phyloP scores from a whole-genome alignment of 2,329 filamentous ascomycete species.

The Alternaria atra region DNA sequence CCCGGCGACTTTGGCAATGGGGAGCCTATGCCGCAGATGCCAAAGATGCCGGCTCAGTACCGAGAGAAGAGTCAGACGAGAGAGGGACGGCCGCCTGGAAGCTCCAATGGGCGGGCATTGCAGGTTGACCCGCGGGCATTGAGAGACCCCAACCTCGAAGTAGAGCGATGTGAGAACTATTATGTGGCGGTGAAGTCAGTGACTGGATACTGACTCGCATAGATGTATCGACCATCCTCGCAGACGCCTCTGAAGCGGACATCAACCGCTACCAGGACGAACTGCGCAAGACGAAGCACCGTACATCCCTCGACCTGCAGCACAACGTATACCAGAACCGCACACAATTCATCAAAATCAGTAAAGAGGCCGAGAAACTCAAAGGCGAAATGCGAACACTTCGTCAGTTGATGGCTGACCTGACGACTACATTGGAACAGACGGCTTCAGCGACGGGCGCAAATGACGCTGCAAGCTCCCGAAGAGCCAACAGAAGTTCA shows the following conservation, averaged over 20 bases:
- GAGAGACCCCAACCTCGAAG: conserved; percentile 77
- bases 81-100: conserved; percentile 58
- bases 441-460: conserved; percentile 54
- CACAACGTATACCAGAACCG: conserved; percentile 97
- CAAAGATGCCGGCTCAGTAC: conserved; percentile 69
- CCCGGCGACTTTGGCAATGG: conserved; percentile 74
- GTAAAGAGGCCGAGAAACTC: conserved; percentile 97
- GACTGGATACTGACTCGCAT: conserved; percentile 14
- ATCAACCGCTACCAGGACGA: conserved; percentile 82
- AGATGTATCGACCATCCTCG: conserved; percentile 74
- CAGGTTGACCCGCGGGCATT: conserved; percentile 79
- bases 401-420: conserved; percentile 88
- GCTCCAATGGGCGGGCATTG: conserved; percentile 64
- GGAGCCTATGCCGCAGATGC: conserved; percentile 69
- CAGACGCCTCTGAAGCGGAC: conserved; percentile 86
- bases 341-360: conserved; percentile 98
- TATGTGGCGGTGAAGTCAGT: neutral
- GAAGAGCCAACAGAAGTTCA: conserved; percentile 80
- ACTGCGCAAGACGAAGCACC: conserved; percentile 77
- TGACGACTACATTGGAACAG: conserved; percentile 66
- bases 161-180: conserved; percentile 75
- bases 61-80: conserved; percentile 58
- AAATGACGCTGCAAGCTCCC: conserved; percentile 52
- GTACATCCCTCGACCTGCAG: conserved; percentile 84
- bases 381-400: conserved; percentile 95